phyloP scores from a whole-genome alignment of 441 rosid species.

The Gossypium trilobum region DNA sequence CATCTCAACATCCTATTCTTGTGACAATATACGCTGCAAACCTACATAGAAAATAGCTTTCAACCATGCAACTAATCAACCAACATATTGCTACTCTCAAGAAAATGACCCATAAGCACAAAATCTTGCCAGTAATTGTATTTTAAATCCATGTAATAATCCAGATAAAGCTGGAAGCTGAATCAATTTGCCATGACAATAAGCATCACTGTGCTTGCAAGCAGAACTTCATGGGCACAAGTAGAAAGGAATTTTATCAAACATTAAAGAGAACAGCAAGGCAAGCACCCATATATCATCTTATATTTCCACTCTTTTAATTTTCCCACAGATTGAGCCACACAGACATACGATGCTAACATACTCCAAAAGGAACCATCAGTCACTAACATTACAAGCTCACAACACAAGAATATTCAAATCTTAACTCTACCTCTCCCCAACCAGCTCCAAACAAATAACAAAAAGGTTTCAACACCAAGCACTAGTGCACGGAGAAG shows the following conservation, averaged over 20 bases:
- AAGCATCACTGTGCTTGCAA: neutral
- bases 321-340: neutral
- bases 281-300: neutral
- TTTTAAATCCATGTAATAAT: slow-evolving; percentile 3
- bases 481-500: neutral
- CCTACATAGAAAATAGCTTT: neutral
- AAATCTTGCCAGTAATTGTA: neutral
- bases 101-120: neutral
- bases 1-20: neutral
- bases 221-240: neutral
- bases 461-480: neutral
- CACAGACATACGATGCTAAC: neutral
- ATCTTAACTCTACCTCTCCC: neutral
- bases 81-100: neutral
- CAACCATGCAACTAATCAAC: slow-evolving; percentile 4
- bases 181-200: neutral
- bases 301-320: neutral
- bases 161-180: slow-evolving; percentile 2
- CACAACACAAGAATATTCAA: neutral
- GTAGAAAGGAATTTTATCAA: neutral
- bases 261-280: neutral
- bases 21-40: neutral
- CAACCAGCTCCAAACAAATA: neutral
- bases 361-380: neutral
- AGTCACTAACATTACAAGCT: neutral